Evolutionary conservation across 345 rosid genomes (phyloP), one percentile per base, ranked within the genome.

Genomic region (Noccaea bulbosa): DNA sequence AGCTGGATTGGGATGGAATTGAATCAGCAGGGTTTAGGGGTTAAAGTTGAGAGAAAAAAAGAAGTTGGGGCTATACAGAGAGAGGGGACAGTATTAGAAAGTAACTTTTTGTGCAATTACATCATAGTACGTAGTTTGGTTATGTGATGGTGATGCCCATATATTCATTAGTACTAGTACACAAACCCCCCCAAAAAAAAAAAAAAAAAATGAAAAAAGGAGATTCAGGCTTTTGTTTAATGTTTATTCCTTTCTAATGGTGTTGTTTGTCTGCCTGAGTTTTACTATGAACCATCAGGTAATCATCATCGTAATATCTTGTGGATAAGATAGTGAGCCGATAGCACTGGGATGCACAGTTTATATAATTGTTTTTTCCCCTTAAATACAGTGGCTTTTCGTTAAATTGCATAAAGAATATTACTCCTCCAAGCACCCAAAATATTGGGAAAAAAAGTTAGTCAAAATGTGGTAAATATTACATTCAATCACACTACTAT

Each of bases 21-120:
- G 3, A 27, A 43, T 37, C 74, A 69, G 49, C 74, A 69, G 49
- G 68, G 64, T 46, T 69, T 74, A 46, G 73, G 37, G 69, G 24
- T 52, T 59, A 22, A 57, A 43, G 71, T 43, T 41, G 67, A 56
- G 50, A 58, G 16, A 5, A n/a, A 46, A 52, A 52, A 37, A 37
- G 40, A 37, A 37, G 40, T 35, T 44, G 43, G 43, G 54, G 62
- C 32, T 62, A 75, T 62, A 75, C 57, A 62, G 59, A 54, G 59
- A 54, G 72, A 60, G 52, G 59, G 63, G 78, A 68, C 69, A 75
- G 57, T 56, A 64, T 47, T 69, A 76, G 79, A 47, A 70, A 70
- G 43, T 69, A 35, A 69, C 61, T 69, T 76, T 68, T 76, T 76
- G 67, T 64, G 75, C 48, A 63, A 69, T 53, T 70, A 69, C 70